Conservation (phyloP, 352 stramenopile species). For the Phytophthora sp. region DNA sequence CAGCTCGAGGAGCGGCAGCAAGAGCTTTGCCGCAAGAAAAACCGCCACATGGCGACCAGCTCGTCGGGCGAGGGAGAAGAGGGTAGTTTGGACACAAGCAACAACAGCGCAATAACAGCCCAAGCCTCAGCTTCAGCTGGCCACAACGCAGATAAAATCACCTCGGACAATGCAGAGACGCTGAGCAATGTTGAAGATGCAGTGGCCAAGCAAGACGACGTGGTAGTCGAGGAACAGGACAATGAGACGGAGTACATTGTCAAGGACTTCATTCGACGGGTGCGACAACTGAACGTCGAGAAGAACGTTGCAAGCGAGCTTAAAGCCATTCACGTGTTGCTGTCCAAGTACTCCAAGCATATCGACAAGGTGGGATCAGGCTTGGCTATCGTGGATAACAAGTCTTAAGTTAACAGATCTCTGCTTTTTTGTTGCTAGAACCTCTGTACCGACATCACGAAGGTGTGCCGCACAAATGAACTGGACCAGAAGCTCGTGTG, state of each 20-base stretch:
- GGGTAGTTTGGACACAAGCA: constrained; percentile 7
- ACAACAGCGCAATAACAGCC: constrained; percentile 4
- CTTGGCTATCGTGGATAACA: not conserved
- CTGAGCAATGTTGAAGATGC: constrained; percentile 11
- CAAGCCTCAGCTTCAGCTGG: constrained; percentile 1
- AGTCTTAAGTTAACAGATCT: not conserved
- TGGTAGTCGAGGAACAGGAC: constrained; percentile 53
- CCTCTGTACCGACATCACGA: constrained; percentile 69
- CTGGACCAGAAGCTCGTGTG: constrained; percentile 71
- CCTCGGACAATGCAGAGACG: not conserved
- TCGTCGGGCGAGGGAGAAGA: constrained; percentile 17
- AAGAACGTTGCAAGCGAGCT: constrained; percentile 75
- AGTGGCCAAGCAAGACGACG: constrained; percentile 37
- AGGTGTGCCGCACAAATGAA: constrained; percentile 65
- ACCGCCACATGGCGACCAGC: constrained; percentile 31
- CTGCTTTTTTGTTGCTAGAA: constrained; percentile 36
- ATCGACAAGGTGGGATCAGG: constrained; percentile 72
- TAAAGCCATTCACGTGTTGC: constrained; percentile 66
- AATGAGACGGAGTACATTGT: constrained; percentile 73
- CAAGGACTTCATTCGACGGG: constrained; percentile 68
- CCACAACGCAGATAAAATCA: not conserved
- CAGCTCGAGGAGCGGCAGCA: constrained; percentile 63
- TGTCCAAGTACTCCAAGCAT: constrained; percentile 83
- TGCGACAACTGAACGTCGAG: constrained; percentile 72
- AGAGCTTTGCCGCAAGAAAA: constrained; percentile 71